Evolutionary conservation across 2,329 filamentous ascomycete species (phyloP).

Genomic region (Verticillium isaacii): DNA sequence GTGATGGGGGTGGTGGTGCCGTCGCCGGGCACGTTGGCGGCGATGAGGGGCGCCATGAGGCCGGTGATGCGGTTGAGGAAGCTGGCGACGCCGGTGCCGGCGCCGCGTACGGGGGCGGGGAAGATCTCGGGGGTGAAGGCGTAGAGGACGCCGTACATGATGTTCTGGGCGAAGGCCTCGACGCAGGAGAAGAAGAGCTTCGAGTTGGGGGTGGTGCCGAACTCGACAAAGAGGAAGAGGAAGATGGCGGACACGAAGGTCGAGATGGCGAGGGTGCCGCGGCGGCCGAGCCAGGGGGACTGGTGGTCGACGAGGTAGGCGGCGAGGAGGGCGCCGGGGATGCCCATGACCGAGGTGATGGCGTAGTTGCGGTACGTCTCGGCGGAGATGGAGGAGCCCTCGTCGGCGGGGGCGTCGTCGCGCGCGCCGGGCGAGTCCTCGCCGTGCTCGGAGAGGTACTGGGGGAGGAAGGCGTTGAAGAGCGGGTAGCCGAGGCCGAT

Average conservation of each 20-base stretch:
- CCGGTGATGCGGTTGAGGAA: conserved; percentile 67
- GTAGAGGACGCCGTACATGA: conserved; percentile 74
- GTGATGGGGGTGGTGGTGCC: conserved; percentile 54
- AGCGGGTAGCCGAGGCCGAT: conserved; percentile 86
- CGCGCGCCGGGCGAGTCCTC: conserved; percentile 12
- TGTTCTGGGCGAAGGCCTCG: conserved; percentile 69
- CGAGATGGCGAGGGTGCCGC: conserved; percentile 64
- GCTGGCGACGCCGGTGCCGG: conserved; percentile 67
- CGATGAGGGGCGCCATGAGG: conserved; percentile 64
- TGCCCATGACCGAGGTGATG: conserved; percentile 71
- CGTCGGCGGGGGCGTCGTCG: conserved; percentile 21
- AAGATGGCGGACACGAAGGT: conserved; percentile 65
- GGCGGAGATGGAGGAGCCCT: conserved; percentile 29
- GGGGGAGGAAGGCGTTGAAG: conserved; percentile 87
- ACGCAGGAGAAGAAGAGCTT: conserved; percentile 64
- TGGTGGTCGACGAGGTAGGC: conserved; percentile 65
- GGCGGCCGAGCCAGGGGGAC: conserved; percentile 61
- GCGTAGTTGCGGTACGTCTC: conserved; percentile 74
- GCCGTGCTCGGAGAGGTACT: conserved; percentile 60
- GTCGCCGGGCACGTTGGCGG: conserved; percentile 54
- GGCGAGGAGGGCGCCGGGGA: conserved; percentile 72
- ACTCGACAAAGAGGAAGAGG: conserved; percentile 61
- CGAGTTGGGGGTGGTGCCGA: conserved; percentile 48
- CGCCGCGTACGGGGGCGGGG: conserved; percentile 66
- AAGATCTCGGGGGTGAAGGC: conserved; percentile 76